Evolutionary conservation across 1,284 basidiomycete genomes (phyloP).

Genomic region (Athelia psychrophila): DNA sequence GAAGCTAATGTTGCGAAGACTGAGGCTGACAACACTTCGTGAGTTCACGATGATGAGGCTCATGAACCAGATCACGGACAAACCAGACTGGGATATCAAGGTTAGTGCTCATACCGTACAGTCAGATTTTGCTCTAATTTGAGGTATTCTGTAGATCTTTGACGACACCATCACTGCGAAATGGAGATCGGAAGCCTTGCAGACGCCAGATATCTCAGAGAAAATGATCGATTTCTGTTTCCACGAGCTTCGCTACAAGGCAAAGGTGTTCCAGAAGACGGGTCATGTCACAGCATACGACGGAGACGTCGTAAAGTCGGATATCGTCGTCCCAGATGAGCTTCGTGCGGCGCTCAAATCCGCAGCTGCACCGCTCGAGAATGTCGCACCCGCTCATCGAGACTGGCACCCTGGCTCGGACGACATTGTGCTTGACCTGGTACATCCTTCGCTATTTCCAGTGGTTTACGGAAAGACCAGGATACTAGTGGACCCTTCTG

Average conservation of each 20-base stretch:
- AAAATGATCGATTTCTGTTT: neutral
- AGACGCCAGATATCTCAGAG: neutral
- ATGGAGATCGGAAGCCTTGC: neutral
- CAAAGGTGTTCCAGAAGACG: neutral
- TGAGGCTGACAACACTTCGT: neutral
- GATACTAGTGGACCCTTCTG: neutral
- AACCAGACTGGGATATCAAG: neutral
- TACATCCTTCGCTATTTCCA: conserved; percentile 40
- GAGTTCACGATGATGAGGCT: neutral
- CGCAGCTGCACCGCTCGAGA: conserved; percentile 19
- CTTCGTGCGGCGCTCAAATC: neutral
- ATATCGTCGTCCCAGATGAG: neutral
- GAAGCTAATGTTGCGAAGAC: conserved; percentile 16
- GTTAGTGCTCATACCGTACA: neutral
- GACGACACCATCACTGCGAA: neutral
- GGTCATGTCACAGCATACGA: neutral
- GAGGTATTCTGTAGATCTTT: neutral
- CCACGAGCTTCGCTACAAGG: neutral
- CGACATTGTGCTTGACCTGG: conserved; percentile 35
- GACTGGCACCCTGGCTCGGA: conserved; percentile 1
- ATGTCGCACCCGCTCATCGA: conserved; percentile 15
- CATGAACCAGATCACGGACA: neutral
- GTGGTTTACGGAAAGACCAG: conserved; percentile 26
- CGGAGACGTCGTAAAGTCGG: neutral
- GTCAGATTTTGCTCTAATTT: neutral